Evolutionary conservation across 2,329 filamentous ascomycete species (phyloP), one percentile per base, ranked within the genome.

Genomic region (Aspergillus sp.): DNA sequence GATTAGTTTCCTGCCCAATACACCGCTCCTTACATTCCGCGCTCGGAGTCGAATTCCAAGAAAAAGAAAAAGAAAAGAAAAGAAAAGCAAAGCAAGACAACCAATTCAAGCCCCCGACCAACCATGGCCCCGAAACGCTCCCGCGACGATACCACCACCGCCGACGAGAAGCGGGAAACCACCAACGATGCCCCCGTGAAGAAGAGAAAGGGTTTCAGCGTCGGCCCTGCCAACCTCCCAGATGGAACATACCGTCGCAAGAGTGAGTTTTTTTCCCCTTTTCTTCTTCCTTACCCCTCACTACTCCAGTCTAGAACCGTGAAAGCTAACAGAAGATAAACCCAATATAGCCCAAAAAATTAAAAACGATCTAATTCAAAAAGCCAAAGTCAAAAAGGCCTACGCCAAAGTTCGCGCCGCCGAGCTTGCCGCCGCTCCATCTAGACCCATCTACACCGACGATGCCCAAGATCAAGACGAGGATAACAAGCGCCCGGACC

Each of bases 361-460:
- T 72, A 98, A 98, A 78, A 85, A 89, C 66, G 87, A 91, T 66
- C 81, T 97, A 58, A 97, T 98, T 70, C 87, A 92, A 76, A 96
- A 95, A 76, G 92, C 93, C 62, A 97, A 97, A 78, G 84, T 97
- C 64, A 95, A 94, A 79, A 96, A 97, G 77, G 86, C 90, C 45
- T 97, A 97, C 74, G 90, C 90, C 64, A 97, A 97, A 77, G 81
- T 97, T 65, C 94, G 93, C 77, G 87, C 87, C 43, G 79, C 81
- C 50, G 82, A 86, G 72, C 75, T 80, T 41, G 75, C 74, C 41
- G 68, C 72, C 39, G 68, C 67, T 28, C 63, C 69, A 9, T 61
- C 65, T 48, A 74, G 71, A 69, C 69, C 78, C 61, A 63, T 75
- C 65, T 71, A 79, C 67, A 62, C 58, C 59, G 67, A 75, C 55